phyloP scores from a whole-genome alignment of 2,329 filamentous ascomycete species.

The Epichloe amarillans region DNA sequence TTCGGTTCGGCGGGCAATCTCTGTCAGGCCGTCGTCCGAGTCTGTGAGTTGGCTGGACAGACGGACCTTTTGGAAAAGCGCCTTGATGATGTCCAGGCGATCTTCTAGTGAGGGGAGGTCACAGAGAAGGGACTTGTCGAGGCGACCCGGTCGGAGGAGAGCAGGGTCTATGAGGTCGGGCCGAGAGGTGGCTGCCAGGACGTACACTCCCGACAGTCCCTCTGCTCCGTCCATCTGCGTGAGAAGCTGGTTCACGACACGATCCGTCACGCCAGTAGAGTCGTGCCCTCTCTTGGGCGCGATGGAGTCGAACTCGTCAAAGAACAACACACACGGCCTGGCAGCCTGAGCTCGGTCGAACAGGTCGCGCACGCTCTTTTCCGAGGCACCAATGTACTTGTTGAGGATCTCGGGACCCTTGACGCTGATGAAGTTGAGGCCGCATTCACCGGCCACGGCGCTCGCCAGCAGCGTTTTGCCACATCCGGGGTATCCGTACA shows the following conservation, averaged over 20 bases:
- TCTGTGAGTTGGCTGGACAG: slow-evolving; percentile 53
- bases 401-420: slow-evolving; percentile 97
- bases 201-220: slow-evolving; percentile 87
- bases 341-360: slow-evolving; percentile 89
- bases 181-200: slow-evolving; percentile 82
- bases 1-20: slow-evolving; percentile 67
- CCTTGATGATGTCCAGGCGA: slow-evolving; percentile 74
- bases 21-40: slow-evolving; percentile 43
- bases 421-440: slow-evolving; percentile 95
- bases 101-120: slow-evolving; percentile 70
- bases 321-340: slow-evolving; percentile 88
- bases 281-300: slow-evolving; percentile 95
- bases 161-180: slow-evolving; percentile 95
- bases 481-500: slow-evolving; percentile 92
- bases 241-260: slow-evolving; percentile 93
- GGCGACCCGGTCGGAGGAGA: slow-evolving; percentile 73
- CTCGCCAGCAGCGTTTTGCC: slow-evolving; percentile 93
- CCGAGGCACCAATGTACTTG: slow-evolving; percentile 96
- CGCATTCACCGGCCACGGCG: slow-evolving; percentile 94
- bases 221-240: slow-evolving; percentile 99
- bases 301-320: slow-evolving; percentile 97
- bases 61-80: slow-evolving; percentile 70
- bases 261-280: slow-evolving; percentile 93
- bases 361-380: slow-evolving; percentile 94
- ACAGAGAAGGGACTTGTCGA: slow-evolving; percentile 88